Base-by-base conservation (phyloP, 2,329 filamentous ascomycete genomes). In the Fusarium coffeatum region DNA sequence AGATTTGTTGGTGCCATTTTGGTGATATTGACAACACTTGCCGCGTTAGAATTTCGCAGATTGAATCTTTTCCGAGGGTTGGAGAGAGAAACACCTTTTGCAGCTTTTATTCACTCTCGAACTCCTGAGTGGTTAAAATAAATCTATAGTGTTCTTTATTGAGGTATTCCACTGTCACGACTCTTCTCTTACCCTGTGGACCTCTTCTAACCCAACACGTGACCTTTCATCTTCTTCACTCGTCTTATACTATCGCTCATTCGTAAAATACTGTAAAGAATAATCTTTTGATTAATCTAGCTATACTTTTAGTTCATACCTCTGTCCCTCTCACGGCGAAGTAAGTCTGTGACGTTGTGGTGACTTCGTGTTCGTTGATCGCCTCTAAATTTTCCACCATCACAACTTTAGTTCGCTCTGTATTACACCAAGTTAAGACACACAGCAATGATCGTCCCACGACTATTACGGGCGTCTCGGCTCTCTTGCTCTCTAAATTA, bases 1-100 rank as follows among this genome's bases (percentile, higher is more conserved):
- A 77, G 74, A n/a, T 66, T 71, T 43, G 65, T 58, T 8, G 73
- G 50, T 10, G 72, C 61, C 77, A 80, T 78, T 59, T 46, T 66
- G 25, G 46, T 51, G 45, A 40, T 54, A 28, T 16, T 42, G 23
- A 20, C 23, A 27, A 25, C 23, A 45, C 40, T 5, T 23, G 18
- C 25, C 4, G 6, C 12, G 30, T 50, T 15, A n/a, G 22, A 13
- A 27, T 28, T 37, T 18, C 27, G 49, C 18, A 22, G 20, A 8
- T 51, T 6, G 20, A 53, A 16, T 9, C 6, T 12, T n/a, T 13
- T 25, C 23, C 25, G 13, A 20, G 7, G 6, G 10, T 27, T 11
- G 27, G 13, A 18, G 10, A 25, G 9, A n/a, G 3, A n/a, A 15
- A 8, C 5, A 37, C 18, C 8, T 10, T 13, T 22, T 23, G 11